Base-by-base conservation (phyloP, 1,139 yeast species). In the Saccharomycopsis hybrid region DNA sequence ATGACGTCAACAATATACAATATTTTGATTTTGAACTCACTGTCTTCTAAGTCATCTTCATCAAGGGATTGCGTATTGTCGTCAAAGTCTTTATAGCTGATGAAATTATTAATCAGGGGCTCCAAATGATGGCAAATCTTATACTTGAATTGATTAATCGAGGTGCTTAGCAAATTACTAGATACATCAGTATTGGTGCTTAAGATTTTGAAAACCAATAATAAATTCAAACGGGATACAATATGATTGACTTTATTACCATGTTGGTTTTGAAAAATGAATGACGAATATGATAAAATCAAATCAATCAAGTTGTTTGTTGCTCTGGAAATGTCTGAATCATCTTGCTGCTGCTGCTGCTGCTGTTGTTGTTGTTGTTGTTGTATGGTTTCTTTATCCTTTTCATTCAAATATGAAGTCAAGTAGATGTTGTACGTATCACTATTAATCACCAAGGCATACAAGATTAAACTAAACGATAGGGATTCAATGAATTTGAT, bases 241-340 rank as follows among this genome's bases (percentile, higher is more conserved):
- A 48, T 32, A 32, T 53, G 52, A 36, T 51, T 48, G 8, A 51
- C 44, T 18, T 46, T 32, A 27, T 50, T 33, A 13, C 38, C 37
- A 28, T 53, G 51, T 24, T 53, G 54, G 41, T 53, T 51, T 32
- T 51, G 55, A 35, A 53, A 53, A 28, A 53, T 41, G 28, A 43
- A 53, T 3, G 55, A 48, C n/a, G 52, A 25, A 33, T 51, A 51
- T 5, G 52, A 46, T 5, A 53, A 27, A n/a, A 43, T 29, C 39
- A 53, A 33, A 5, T 49, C 54, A 18, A 53, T 18, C 9, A 48
- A 18, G 31, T 40, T 28, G n/a, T n/a, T n/a, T n/a, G n/a, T n/a
- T n/a, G n/a, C n/a, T n/a, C n/a, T n/a, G n/a, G n/a, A n/a, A n/a
- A n/a, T n/a, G n/a, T n/a, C n/a, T n/a, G n/a, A n/a, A n/a, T n/a